Base-by-base conservation (phyloP, 306 rosid species). In the Purshia tridentata region DNA sequence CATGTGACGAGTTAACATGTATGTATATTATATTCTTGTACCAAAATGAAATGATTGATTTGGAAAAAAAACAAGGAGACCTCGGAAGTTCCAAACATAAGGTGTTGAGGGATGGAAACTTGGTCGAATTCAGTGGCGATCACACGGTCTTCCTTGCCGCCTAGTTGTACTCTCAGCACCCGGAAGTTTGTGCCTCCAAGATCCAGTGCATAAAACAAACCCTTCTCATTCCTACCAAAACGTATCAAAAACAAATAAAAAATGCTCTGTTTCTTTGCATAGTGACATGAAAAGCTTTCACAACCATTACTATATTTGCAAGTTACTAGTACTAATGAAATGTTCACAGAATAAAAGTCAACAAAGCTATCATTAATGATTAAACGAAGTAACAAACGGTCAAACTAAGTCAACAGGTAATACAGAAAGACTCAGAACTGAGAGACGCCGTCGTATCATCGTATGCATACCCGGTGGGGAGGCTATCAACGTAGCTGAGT, bases 151-250 rank as follows among this genome's bases (percentile, higher is more conserved):
- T 91, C 77, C 59, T 85, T 82, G 35, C 98, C 97, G 58, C 94
- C 98, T 66, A 93, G 73, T 60, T 89, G 94, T 29, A 93, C 96
- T 69, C 97, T 86, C 73, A 93, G 78, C 80, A 91, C 97, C 57
- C 96, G 84, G 80, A 93, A 93, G 73, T 93, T 91, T 2, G 98
- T 89, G 53, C 98, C 98, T 29, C 98, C 98, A 47, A 93, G 96
- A 88, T 93, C 98, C 90, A 91, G 75, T 16, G 94, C 98, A 84
- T 91, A 93, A 69, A 89, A 91, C 88, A 93, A 81, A 2, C 98
- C 98, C 54, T 78, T 78, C 86, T 93, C 98, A 40, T 91, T 91
- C 82, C 98, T 91, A 61, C 53, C 70, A 85, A 50, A 19, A 45
- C 65, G 37, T 9, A 23, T 40, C 8, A 19, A 56, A 45, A 50